Evolutionary conservation across 495 filamentous ascomycete species (phyloP), one percentile per base, ranked within the genome.

Genomic region (Achaetomiella virescens): DNA sequence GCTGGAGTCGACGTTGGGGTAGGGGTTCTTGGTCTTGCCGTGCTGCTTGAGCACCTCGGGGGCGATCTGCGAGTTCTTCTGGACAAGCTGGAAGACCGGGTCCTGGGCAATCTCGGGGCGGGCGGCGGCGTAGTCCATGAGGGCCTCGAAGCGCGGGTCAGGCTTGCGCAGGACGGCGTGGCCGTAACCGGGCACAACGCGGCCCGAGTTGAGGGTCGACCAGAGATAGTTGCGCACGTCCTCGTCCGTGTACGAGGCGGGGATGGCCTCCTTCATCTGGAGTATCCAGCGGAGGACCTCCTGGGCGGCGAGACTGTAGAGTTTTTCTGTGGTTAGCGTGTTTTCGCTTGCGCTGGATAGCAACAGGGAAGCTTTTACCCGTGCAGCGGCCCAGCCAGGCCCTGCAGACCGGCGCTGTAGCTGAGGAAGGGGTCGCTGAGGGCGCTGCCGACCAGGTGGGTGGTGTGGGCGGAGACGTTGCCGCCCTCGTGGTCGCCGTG

Each of bases 401-500:
- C 93, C 68, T 97, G 89, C 24, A 98, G 82, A 64, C 93, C 93
- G 52, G 93, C 95, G 68, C 87, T 91, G 78, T 97, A 97, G 66
- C 87, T 90, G 55, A 98, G 81, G 81, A 91, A 97, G 35, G 93
- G 90, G 66, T 97, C 95, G 71, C 86, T 89, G 52, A 98, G 82
- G 9, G 95, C 95, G 58, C 86, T 91, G n/a, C 93, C 93, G 33
- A 98, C 95, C 9, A 98, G 80, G 72, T 98, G 93, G 21, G 93
- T 98, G n/a, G 93, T 77, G 70, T 98, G 93, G 4, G 93, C 93
- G 1, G 91, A 96, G 52, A 97, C 93, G 66, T 98, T 98, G 51
- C 93, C 93, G 54, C 93, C 93, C 70, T 98, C 93, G 76, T 98
- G 93, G 74, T 98, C 93, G 43, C 92, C 92, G 76, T 98, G 93